Evolutionary conservation across 2,329 filamentous ascomycete genomes (phyloP).

Genomic region (Claviceps humidiphila): DNA sequence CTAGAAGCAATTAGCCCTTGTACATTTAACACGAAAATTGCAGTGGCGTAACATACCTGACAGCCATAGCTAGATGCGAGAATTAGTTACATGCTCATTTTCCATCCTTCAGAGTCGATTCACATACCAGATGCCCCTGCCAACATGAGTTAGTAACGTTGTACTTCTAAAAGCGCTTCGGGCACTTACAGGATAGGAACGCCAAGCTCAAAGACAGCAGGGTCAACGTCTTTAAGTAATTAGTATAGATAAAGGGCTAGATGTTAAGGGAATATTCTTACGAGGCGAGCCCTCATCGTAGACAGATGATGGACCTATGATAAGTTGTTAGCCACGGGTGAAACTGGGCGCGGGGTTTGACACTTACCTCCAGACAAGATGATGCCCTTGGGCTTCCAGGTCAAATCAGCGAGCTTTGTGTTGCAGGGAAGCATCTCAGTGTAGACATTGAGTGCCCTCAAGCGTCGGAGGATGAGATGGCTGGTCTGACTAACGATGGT

Average conservation of each 20-base stretch:
- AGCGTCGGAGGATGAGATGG: conserved; percentile 58
- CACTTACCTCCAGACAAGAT: conserved; percentile 35
- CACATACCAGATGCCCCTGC: conserved; percentile 41
- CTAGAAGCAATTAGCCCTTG: conserved; percentile 33
- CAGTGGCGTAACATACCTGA: not conserved
- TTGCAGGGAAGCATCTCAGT: conserved; percentile 82
- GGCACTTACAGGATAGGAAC: conserved; percentile 11
- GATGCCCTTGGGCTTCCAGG: conserved; percentile 72
- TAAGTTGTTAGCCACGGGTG: not conserved
- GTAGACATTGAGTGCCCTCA: conserved; percentile 48
- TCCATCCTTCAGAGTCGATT: not conserved
- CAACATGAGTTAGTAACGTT: not conserved
- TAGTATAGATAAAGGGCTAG: not conserved
- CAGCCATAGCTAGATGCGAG: not conserved
- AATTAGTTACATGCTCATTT: not conserved
- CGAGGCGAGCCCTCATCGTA: conserved; percentile 57
- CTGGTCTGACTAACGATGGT: conserved; percentile 30
- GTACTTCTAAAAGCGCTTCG: not conserved
- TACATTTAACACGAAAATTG: not conserved
- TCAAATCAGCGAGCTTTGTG: conserved; percentile 61
- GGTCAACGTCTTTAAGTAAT: conserved; percentile 48
- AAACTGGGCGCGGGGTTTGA: conserved; percentile 2
- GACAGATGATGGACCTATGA: conserved; percentile 48
- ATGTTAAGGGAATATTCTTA: conserved; percentile 17
- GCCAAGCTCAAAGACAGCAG: conserved; percentile 32